Conservation (phyloP, 2,329 filamentous ascomycete genomes). For the Davidsoniella neocaledoniae region DNA sequence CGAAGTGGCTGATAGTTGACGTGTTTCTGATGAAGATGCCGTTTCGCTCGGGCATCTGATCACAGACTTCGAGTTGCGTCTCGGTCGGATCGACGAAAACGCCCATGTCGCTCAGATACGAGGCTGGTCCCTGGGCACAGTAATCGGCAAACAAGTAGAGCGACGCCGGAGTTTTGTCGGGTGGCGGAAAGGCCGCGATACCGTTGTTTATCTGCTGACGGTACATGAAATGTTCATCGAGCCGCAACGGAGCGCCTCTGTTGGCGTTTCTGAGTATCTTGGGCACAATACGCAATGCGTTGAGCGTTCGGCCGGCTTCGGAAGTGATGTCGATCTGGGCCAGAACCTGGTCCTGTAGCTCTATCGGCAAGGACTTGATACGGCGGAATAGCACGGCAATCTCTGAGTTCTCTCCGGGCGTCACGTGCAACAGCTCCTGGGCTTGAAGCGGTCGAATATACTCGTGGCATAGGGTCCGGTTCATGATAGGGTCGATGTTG, state of each 20-base stretch:
- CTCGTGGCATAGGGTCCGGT: not conserved
- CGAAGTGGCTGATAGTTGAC: not conserved
- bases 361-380: not conserved
- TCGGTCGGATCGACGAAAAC: not conserved
- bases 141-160: not conserved
- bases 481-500: not conserved
- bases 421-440: not conserved
- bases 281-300: not conserved
- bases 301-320: not conserved
- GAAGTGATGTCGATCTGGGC: not conserved
- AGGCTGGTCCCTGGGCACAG: not conserved
- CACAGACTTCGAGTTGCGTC: too few relatives aligned
- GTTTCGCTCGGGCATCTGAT: too few relatives aligned
- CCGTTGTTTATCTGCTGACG: too few relatives aligned
- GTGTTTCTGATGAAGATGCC: too few relatives aligned
- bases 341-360: not conserved
- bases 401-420: not conserved
- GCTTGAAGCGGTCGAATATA: too few relatives aligned
- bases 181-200: too few relatives aligned
- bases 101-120: not conserved
- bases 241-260: too few relatives aligned
- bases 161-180: not conserved
- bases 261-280: too few relatives aligned
- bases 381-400: not conserved
- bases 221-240: too few relatives aligned